A percentile compares a stretch with the other conserved stretches of the same genome.
These are phyloP conservation scores for Botryotinia calthae DNA, from an alignment of 2,329 filamentous ascomycete species.

Conservation along the genomic window DNA sequence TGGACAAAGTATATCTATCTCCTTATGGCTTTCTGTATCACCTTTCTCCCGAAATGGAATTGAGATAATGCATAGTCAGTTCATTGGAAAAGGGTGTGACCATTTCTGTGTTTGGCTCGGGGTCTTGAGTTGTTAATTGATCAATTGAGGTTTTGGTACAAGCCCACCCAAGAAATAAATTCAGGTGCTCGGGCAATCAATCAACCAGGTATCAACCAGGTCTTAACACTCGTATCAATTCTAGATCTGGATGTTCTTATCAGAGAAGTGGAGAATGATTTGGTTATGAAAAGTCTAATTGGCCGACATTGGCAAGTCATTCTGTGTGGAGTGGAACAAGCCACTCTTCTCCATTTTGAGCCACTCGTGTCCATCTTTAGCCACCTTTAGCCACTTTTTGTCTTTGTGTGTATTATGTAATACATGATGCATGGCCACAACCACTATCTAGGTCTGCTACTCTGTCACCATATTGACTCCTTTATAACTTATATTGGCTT, in stretches of 20 bases:
- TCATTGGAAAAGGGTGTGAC: not conserved
- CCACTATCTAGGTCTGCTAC: not conserved
- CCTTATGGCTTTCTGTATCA: not conserved
- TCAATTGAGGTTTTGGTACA: not conserved
- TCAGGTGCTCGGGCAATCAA: not conserved
- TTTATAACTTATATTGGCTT: not conserved
- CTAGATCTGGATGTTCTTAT: not conserved
- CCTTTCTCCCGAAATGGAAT: not conserved
- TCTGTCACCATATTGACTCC: not conserved
- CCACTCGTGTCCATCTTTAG: not conserved
- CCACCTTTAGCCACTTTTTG: not conserved
- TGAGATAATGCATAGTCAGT: not conserved
- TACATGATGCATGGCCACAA: not conserved
- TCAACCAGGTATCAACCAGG: not conserved
- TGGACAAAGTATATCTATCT: slow-evolving; percentile 5
- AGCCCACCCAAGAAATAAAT: not conserved
- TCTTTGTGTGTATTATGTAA: not conserved
- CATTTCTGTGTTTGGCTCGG: not conserved
- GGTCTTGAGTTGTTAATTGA: not conserved
- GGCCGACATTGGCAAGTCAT: not conserved
- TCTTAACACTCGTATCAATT: not conserved
- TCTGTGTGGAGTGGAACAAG: not conserved
- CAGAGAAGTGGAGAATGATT: not conserved
- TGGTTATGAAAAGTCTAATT: not conserved
- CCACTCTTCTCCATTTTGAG: not conserved